Conservation (phyloP, 2,329 filamentous ascomycete genomes). For the Monilinia fructicola region DNA sequence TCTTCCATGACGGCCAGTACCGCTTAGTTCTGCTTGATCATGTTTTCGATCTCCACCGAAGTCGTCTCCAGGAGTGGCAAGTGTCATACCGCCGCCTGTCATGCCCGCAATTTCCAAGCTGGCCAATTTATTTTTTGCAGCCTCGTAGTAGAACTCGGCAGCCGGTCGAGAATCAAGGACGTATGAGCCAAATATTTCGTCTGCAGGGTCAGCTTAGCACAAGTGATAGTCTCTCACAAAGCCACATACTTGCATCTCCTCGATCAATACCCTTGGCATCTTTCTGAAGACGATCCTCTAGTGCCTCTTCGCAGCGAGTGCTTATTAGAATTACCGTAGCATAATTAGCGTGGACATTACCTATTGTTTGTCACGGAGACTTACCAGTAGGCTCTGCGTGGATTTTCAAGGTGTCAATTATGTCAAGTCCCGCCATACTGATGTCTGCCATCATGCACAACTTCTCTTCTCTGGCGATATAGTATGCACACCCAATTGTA, state of each 20-base stretch:
- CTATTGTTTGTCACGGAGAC: not conserved
- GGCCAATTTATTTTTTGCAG: conserved; percentile 64
- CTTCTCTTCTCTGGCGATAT: conserved; percentile 66
- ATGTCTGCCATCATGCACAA: conserved; percentile 78
- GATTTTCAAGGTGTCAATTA: conserved; percentile 61
- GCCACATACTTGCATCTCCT: conserved; percentile 33
- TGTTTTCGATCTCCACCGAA: conserved; percentile 29
- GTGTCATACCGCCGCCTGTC: conserved; percentile 52
- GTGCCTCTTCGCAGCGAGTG: conserved; percentile 38
- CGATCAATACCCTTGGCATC: conserved; percentile 37
- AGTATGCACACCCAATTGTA: conserved; percentile 81
- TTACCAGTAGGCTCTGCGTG: conserved; percentile 52
- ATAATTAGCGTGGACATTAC: not conserved
- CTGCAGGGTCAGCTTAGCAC: conserved; percentile 33
- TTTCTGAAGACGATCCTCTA: conserved; percentile 39
- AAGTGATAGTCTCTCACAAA: not conserved
- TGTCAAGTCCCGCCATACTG: conserved; percentile 63
- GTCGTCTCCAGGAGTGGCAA: conserved; percentile 59
- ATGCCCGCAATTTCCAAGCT: conserved; percentile 51
- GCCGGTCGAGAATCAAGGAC: conserved; percentile 66
- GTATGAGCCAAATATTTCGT: conserved; percentile 45
- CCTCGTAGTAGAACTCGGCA: conserved; percentile 68
- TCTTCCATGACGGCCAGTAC: conserved; percentile 59
- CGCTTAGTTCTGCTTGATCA: conserved; percentile 43
- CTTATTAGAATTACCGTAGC: conserved; percentile 49